Evolutionary conservation across 768 basidiomycete species (phyloP).

Genomic region (Psilocybe sp.): DNA sequence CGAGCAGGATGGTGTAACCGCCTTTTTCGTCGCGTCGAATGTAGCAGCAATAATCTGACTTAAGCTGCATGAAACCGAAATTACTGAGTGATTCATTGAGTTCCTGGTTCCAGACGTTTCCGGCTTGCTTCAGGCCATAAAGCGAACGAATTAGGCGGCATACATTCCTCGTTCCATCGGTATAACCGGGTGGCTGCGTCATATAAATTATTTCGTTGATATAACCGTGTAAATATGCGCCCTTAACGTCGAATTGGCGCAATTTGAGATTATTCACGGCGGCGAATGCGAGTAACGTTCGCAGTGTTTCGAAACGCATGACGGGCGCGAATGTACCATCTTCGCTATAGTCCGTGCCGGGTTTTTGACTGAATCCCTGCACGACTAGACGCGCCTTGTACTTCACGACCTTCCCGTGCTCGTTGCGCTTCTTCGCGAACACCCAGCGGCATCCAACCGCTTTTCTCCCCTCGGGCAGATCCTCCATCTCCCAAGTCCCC

Average conservation of each 20-base stretch:
- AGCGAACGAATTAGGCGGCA: constrained; percentile 22
- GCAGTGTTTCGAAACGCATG: constrained; percentile 25
- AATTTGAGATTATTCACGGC: constrained; percentile 31
- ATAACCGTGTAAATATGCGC: constrained; percentile 29
- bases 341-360: constrained; percentile 32
- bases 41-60: constrained; percentile 15
- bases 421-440: constrained; percentile 31
- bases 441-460: constrained; percentile 29
- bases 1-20: not conserved
- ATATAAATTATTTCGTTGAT: constrained; percentile 36
- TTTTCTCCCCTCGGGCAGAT: constrained; percentile 19
- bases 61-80: constrained; percentile 6
- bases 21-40: not conserved
- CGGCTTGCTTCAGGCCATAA: constrained; percentile 34
- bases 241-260: constrained; percentile 39
- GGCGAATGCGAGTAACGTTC: constrained; percentile 30
- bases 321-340: constrained; percentile 27
- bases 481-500: constrained; percentile 25
- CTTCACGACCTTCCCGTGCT: constrained; percentile 25
- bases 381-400: constrained; percentile 33
- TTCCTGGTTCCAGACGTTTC: constrained; percentile 20
- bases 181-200: constrained; percentile 31
- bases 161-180: constrained; percentile 20
- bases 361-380: constrained; percentile 34
- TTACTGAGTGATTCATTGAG: not conserved